Conservation (phyloP, 805 yeast genomes). For the Kodamaea neixiangensis region DNA sequence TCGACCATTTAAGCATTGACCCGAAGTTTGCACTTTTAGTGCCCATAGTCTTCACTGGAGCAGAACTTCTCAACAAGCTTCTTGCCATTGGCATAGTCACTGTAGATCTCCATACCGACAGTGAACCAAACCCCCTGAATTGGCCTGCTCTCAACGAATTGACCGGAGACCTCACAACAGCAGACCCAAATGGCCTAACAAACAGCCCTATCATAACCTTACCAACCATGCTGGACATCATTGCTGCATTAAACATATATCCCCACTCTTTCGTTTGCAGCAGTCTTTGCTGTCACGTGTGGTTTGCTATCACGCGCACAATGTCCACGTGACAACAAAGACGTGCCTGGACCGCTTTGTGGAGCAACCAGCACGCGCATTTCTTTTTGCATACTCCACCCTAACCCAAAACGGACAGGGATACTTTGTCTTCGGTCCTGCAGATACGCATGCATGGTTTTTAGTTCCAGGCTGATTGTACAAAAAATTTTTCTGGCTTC, state of each 20-base stretch:
- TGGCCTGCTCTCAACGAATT: not conserved
- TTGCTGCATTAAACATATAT: not conserved
- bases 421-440: not conserved
- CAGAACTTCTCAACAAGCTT: not conserved
- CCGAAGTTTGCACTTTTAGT: no score
- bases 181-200: not conserved
- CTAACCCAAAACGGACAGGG: not conserved
- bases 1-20: not conserved
- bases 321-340: no score
- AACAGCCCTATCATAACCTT: not conserved
- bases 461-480: constrained; percentile 3
- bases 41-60: not conserved
- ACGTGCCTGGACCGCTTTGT: no score
- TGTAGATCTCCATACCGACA: not conserved
- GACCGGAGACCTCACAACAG: not conserved
- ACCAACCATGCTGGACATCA: no score
- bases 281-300: no score
- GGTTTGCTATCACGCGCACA: not conserved
- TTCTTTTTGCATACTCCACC: not conserved
- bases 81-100: not conserved
- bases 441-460: constrained; percentile 1
- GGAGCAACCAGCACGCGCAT: not conserved
- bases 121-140: not conserved
- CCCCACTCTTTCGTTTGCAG: not conserved
- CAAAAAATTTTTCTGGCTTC: constrained; percentile 4